Conservation (phyloP, 2,329 filamentous ascomycete species). For the Fusarium buxicola region DNA sequence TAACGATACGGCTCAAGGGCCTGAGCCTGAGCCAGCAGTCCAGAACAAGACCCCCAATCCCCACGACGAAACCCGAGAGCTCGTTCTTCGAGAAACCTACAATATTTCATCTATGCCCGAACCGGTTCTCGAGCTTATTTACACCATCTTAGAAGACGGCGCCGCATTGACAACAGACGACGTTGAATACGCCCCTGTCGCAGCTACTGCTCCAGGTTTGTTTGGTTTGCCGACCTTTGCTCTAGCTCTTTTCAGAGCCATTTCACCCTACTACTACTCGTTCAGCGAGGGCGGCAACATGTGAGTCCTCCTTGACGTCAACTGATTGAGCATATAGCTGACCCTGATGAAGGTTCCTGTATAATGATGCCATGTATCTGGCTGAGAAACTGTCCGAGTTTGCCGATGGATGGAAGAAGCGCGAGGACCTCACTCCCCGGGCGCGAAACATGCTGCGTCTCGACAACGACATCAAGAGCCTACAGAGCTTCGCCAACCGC, state of each 20-base stretch:
- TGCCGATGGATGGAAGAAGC: slow-evolving; percentile 62
- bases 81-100: slow-evolving; percentile 87
- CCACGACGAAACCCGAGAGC: slow-evolving; percentile 64
- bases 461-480: slow-evolving; percentile 68
- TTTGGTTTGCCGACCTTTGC: slow-evolving; percentile 78
- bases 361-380: slow-evolving; percentile 75
- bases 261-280: slow-evolving; percentile 79
- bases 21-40: slow-evolving; percentile 29
- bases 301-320: slow-evolving; percentile 53
- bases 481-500: slow-evolving; percentile 70
- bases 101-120: slow-evolving; percentile 89
- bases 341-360: slow-evolving; percentile 64
- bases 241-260: slow-evolving; percentile 82
- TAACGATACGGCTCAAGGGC: slow-evolving; percentile 61
- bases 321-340: neutral
- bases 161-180: slow-evolving; percentile 67
- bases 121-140: slow-evolving; percentile 76
- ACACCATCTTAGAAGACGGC: slow-evolving; percentile 69
- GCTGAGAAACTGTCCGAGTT: slow-evolving; percentile 67
- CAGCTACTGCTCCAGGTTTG: slow-evolving; percentile 74
- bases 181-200: slow-evolving; percentile 67
- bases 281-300: slow-evolving; percentile 72
- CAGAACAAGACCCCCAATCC: slow-evolving; percentile 32
- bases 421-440: slow-evolving; percentile 62
- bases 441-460: slow-evolving; percentile 67